These are phyloP conservation scores for Trichosporon sp. DNA, from an alignment of 1,284 basidiomycete species.

Conservation along the genomic window DNA sequence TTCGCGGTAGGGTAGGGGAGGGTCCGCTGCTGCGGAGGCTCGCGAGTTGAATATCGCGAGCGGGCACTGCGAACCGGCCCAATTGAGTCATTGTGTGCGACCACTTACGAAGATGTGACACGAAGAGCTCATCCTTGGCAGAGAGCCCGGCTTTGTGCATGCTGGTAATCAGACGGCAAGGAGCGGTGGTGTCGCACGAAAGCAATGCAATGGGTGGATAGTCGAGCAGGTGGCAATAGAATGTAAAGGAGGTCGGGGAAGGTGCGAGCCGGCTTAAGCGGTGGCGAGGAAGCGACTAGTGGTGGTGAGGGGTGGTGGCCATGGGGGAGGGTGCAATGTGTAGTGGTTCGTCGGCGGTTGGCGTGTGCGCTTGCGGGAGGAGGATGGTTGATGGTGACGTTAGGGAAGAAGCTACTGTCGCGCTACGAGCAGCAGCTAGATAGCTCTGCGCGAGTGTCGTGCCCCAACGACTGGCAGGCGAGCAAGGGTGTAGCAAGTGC, in stretches of 20 bases:
- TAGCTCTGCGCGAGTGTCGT: neutral
- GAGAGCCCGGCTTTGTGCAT: neutral
- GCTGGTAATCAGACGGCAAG: neutral
- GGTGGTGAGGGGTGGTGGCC: neutral
- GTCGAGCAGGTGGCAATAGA: neutral
- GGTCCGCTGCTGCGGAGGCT: neutral
- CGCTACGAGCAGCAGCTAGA: neutral
- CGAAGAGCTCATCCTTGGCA: neutral
- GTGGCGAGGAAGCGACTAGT: conserved; percentile 1
- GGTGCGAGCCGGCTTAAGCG: neutral
- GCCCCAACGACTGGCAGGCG: neutral
- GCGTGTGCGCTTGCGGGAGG: neutral
- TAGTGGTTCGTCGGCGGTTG: neutral
- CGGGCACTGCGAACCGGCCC: neutral
- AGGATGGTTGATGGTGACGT: too few species aligned
- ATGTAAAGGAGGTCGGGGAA: neutral
- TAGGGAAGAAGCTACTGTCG: neutral
- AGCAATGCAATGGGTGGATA: neutral
- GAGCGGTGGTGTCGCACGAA: neutral
- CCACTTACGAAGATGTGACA: neutral
- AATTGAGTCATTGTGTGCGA: neutral
- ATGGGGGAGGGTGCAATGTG: neutral
- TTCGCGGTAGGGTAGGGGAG: neutral
- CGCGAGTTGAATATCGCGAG: neutral
- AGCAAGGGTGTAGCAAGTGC: neutral